phyloP scores from a whole-genome alignment of 1,284 basidiomycete species.

The Paramarasmius palmivorus region DNA sequence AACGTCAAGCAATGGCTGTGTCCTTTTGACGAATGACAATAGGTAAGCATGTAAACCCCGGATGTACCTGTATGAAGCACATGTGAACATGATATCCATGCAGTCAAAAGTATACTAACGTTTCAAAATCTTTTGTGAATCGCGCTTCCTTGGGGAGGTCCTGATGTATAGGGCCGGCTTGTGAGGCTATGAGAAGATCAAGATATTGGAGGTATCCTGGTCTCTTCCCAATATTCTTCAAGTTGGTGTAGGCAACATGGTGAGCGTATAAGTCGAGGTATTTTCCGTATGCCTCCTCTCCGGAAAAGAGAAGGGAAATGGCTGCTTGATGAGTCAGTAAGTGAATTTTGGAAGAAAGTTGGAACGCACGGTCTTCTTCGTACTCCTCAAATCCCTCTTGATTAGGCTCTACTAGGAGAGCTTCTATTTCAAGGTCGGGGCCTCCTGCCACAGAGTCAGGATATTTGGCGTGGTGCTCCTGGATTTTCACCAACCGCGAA shows the following conservation, averaged over 20 bases:
- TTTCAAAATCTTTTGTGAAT: conserved; percentile 75
- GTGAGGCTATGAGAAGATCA: conserved; percentile 70
- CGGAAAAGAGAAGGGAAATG: conserved; percentile 88
- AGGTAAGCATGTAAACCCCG: conserved; percentile 83
- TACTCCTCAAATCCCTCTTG: conserved; percentile 75
- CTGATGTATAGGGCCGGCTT: conserved; percentile 59
- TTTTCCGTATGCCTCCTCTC: conserved; percentile 93
- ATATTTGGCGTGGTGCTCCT: conserved; percentile 96
- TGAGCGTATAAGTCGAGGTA: conserved; percentile 92
- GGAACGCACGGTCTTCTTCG: conserved; percentile 76
- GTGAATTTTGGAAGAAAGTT: conserved; percentile 13
- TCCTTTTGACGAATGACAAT: conserved; percentile 83
- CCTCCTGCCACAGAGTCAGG: conserved; percentile 82
- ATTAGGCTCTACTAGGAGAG: conserved; percentile 73
- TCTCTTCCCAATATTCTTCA: conserved; percentile 79
- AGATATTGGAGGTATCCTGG: conserved; percentile 92
- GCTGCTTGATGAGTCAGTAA: conserved; percentile 48
- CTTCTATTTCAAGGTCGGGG: conserved; percentile 80
- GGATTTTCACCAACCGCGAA: conserved; percentile 88
- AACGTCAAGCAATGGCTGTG: conserved; percentile 85
- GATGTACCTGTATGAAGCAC: conserved; percentile 65
- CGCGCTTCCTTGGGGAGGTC: conserved; percentile 78
- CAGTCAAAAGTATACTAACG: conserved; percentile 45
- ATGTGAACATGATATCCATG: background rate
- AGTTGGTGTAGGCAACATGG: conserved; percentile 88